Percentiles rank a stretch among this genome's conserved stretches.
phyloP scores from a whole-genome alignment of 768 basidiomycete genomes.

The Lactifluus hygrophoroides region DNA sequence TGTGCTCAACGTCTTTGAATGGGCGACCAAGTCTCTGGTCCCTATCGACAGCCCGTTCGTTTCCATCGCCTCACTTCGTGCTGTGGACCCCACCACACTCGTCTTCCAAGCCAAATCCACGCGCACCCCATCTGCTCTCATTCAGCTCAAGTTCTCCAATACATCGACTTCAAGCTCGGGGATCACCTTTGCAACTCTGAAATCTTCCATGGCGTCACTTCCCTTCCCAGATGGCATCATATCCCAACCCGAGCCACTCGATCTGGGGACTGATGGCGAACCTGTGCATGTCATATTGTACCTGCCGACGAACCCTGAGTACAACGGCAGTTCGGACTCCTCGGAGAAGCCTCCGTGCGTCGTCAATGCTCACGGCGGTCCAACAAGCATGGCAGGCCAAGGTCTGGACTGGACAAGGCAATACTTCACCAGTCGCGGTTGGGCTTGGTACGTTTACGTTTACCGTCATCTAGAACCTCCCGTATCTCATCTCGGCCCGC shows the following conservation, averaged over 20 bases:
- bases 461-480: not conserved
- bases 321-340: not conserved
- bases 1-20: not conserved
- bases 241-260: slow-evolving; percentile 3
- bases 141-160: not conserved
- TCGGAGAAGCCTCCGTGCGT: slow-evolving; percentile 13
- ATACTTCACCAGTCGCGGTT: slow-evolving; percentile 24
- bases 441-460: slow-evolving; percentile 48
- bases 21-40: not conserved
- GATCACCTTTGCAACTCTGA: not conserved
- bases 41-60: slow-evolving; percentile 6
- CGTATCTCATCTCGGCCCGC: slow-evolving; percentile 17
- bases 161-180: not conserved
- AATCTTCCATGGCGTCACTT: not conserved
- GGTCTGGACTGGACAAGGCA: slow-evolving; percentile 41
- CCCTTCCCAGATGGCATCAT: slow-evolving; percentile 10
- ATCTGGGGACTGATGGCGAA: not conserved
- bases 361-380: slow-evolving; percentile 25
- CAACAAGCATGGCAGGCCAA: slow-evolving; percentile 42
- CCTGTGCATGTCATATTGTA: slow-evolving; percentile 2
- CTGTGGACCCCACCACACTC: not conserved
- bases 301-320: slow-evolving; percentile 7
- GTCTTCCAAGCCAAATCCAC: not conserved
- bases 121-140: not conserved
- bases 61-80: not conserved